phyloP scores from a whole-genome alignment of 768 basidiomycete genomes.

The Boletus pseudo-olivaceus region DNA sequence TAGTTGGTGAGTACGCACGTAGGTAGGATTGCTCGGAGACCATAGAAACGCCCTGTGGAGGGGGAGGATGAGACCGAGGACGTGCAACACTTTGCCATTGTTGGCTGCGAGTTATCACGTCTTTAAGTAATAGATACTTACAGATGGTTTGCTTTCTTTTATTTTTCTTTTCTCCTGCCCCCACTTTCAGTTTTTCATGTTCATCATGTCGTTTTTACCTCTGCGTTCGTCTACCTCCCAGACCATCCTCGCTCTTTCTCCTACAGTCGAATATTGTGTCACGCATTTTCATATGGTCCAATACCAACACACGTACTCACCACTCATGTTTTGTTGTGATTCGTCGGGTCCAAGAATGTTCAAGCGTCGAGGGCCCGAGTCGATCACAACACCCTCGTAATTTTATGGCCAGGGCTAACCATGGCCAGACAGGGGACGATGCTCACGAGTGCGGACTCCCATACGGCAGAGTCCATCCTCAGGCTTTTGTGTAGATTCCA shows the following conservation, averaged over 20 bases:
- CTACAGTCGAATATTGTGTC: conserved; percentile 1
- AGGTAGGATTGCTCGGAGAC: conserved; percentile 8
- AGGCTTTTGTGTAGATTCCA: no score
- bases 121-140: background rate
- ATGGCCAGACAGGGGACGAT: no score
- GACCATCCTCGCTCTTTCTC: background rate
- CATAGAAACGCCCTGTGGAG: conserved; percentile 10
- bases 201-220: background rate
- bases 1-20: conserved; percentile 12
- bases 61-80: conserved; percentile 5
- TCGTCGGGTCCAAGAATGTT: background rate
- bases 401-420: no score
- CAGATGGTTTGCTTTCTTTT: background rate
- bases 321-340: conserved; percentile 4
- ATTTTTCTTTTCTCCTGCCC: background rate
- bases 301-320: conserved; percentile 18
- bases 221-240: background rate
- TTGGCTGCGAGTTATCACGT: conserved; percentile 7
- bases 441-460: no score
- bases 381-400: no score
- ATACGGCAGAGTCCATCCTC: no score
- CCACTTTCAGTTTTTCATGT: background rate
- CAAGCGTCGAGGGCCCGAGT: no score
- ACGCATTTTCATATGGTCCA: conserved; percentile 3
- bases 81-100: background rate